Conservation (phyloP, 2,329 filamentous ascomycete genomes). For the Penicillium sp. region DNA sequence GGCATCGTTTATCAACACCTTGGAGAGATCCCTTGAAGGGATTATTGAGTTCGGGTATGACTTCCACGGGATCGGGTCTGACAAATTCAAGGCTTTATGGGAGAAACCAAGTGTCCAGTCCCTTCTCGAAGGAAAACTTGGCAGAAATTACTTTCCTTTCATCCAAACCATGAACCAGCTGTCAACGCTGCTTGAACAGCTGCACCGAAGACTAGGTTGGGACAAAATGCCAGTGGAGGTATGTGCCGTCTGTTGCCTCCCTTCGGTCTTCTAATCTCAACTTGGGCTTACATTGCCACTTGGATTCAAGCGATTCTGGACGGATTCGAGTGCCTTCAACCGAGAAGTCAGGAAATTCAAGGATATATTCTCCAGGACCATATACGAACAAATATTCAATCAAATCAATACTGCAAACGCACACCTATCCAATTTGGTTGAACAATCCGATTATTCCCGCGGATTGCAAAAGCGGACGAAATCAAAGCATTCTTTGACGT, state of each 20-base stretch:
- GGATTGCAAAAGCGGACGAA: neutral
- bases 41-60: constrained; percentile 3
- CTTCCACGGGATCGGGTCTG: too few relatives aligned
- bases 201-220: neutral
- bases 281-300: neutral
- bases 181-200: neutral
- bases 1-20: constrained; percentile 13
- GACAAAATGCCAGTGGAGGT: neutral
- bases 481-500: neutral
- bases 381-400: neutral
- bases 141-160: neutral
- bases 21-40: constrained; percentile 8
- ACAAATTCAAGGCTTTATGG: neutral
- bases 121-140: neutral
- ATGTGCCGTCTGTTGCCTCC: neutral
- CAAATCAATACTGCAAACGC: neutral
- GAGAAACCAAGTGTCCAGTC: neutral
- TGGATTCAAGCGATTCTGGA: neutral
- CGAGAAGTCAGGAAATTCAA: neutral
- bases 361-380: neutral
- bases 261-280: neutral
- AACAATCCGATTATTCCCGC: neutral
- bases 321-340: neutral
- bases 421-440: neutral
- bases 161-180: neutral